These are phyloP conservation scores for Fagopyrum tataricum DNA, from an alignment of 148 eudicot species.

Conservation along the genomic window DNA sequence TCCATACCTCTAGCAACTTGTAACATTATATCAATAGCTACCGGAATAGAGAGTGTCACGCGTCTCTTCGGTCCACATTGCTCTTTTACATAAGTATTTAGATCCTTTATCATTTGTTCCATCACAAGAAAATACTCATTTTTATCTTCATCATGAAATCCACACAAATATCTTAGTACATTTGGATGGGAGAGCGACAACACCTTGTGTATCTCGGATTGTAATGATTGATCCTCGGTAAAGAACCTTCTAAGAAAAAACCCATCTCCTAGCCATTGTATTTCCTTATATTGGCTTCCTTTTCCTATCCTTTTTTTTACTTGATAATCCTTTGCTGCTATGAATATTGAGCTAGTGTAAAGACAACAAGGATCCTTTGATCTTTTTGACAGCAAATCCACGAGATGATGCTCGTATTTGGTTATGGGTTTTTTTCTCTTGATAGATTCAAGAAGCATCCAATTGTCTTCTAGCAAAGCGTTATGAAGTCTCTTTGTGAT, in stretches of 20 bases:
- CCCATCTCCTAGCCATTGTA: slow-evolving; percentile 64
- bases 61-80: slow-evolving; percentile 39
- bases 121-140: slow-evolving; percentile 50
- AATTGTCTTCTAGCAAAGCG: slow-evolving; percentile 45
- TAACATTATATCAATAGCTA: slow-evolving; percentile 62
- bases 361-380: slow-evolving; percentile 26
- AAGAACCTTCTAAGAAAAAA: slow-evolving; percentile 40
- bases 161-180: slow-evolving; percentile 42
- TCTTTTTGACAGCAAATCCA: slow-evolving; percentile 33
- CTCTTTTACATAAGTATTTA: slow-evolving; percentile 39
- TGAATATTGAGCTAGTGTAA: slow-evolving; percentile 26
- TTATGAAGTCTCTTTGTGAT: slow-evolving; percentile 21
- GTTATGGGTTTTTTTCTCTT: slow-evolving; percentile 33
- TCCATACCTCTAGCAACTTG: slow-evolving; percentile 76
- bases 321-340: slow-evolving; percentile 43
- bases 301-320: slow-evolving; percentile 49
- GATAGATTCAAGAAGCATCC: slow-evolving; percentile 40
- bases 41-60: slow-evolving; percentile 41
- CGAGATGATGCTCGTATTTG: slow-evolving; percentile 40
- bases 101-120: slow-evolving; percentile 53
- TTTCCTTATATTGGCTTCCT: slow-evolving; percentile 51
- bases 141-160: slow-evolving; percentile 50
- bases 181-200: slow-evolving; percentile 55
- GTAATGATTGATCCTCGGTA: slow-evolving; percentile 30
- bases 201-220: slow-evolving; percentile 29